Conservation (phyloP, 2,329 filamentous ascomycete genomes). For the Thelonectria rubi region DNA sequence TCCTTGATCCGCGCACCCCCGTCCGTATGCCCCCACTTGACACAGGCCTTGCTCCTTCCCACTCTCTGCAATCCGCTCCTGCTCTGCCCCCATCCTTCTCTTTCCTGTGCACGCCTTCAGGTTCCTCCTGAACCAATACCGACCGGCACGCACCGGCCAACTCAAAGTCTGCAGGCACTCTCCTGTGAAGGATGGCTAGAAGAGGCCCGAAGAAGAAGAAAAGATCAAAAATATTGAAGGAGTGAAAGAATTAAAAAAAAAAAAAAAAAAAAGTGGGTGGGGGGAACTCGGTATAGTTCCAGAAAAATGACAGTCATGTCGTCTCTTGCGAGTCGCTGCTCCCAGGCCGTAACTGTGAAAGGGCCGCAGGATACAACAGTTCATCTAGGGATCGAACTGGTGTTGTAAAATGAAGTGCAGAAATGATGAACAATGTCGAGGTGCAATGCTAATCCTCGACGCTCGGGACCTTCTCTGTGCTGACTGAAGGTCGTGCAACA, state of each 20-base stretch:
- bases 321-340: constrained; percentile 37
- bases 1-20: constrained; percentile 25
- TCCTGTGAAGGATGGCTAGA: constrained; percentile 8
- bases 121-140: constrained; percentile 23
- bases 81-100: constrained; percentile 13
- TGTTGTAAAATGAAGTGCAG: constrained; percentile 21
- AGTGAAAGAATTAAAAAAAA: constrained; percentile 22
- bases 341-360: constrained; percentile 25
- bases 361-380: constrained; percentile 31
- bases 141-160: constrained; percentile 1
- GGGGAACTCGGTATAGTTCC: constrained; percentile 16
- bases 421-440: constrained; percentile 3
- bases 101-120: constrained; percentile 19
- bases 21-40: constrained; percentile 22
- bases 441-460: constrained; percentile 12
- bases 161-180: constrained; percentile 19
- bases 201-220: constrained; percentile 9
- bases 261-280: constrained; percentile 19
- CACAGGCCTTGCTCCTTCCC: constrained; percentile 2
- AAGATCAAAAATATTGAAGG: background rate
- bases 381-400: constrained; percentile 32
- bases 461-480: background rate
- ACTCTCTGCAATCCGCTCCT: constrained; percentile 10
- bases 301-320: constrained; percentile 35
- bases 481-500: constrained; percentile 11